Evolutionary conservation across 1,139 yeast genomes (phyloP), one percentile per base, ranked within the genome.

Genomic region (Saccharomyces hybrid): DNA sequence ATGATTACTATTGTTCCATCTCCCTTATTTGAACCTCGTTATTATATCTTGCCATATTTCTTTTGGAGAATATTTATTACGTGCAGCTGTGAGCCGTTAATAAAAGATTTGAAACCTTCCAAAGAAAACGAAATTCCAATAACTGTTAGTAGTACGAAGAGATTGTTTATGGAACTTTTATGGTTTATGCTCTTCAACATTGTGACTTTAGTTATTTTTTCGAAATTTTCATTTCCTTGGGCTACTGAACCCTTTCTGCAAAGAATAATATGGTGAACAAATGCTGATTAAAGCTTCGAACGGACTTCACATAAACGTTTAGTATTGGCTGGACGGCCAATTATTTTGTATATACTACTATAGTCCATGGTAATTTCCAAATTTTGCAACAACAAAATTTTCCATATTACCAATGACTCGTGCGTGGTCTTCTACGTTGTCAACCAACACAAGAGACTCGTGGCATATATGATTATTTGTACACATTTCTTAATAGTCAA

Each of bases 1-100:
- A 64, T 78, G 2, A 68, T 82, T 2, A 86, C 95, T 0, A 75
- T 93, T 27, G 80, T 86, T 0, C 97, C 98, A 12, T 84, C 96
- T 0, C 98, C 99, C 8, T 75, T 93, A 59, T 83, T 95, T 64
- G 99, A 93, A 69, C 97, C 97, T 50, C 79, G 99, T 54, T 93
- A 95, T 70, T 93, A 86, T 69, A 86, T 93, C 52, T 66, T 88
- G 2, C 98, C 99, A 2, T 82, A 82, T 65, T 68, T 87, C 12
- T 67, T 90, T 41, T 90, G 91, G 82, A 78, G 97, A 63, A 56
- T 87, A 5, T 77, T 82, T 57, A 71, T 77, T 6, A 68, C 71
- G 8, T 81, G 86, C 27, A 68, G 69, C 21, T 69, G 71, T 19
- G 71, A 71, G 32, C 73, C 78, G 6, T 44, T 74, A 2, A 50